These are phyloP conservation scores for Fragaria ananassa DNA, from an alignment of 306 rosid species.

Conservation along the genomic window DNA sequence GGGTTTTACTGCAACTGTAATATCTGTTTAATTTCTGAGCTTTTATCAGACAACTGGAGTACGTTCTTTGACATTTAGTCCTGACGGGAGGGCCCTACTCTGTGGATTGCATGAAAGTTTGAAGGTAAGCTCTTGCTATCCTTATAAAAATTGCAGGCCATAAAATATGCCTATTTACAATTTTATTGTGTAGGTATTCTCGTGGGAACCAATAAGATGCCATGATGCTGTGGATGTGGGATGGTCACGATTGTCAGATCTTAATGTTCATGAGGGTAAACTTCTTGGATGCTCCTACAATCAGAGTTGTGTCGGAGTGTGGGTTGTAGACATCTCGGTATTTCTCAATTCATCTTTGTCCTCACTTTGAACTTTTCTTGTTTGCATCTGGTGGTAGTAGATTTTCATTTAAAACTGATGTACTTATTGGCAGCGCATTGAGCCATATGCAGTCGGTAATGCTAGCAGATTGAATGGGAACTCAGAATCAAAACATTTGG, in stretches of 20 bases:
- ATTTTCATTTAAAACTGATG: constrained; percentile 24
- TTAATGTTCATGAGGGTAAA: constrained; percentile 95
- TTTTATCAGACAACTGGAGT: constrained; percentile 82
- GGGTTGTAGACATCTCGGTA: constrained; percentile 99
- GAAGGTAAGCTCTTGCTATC: constrained; percentile 52
- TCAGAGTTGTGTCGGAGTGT: constrained; percentile 98
- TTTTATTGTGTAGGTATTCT: constrained; percentile 59
- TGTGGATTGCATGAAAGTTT: constrained; percentile 98
- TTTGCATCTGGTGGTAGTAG: constrained; percentile 25
- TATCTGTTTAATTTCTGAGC: constrained; percentile 13
- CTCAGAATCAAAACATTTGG: constrained; percentile 65
- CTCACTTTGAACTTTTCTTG: constrained; percentile 9
- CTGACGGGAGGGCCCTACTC: constrained; percentile 94
- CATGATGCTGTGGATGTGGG: constrained; percentile 93
- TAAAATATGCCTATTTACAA: constrained; percentile 8
- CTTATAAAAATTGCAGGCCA: constrained; percentile 24
- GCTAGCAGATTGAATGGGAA: constrained; percentile 65
- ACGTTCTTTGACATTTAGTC: constrained; percentile 84
- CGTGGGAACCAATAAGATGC: constrained; percentile 95
- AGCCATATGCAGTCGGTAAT: constrained; percentile 69
- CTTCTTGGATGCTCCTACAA: constrained; percentile 98
- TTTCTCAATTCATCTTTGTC: constrained; percentile 15
- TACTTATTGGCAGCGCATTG: constrained; percentile 60
- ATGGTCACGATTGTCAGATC: constrained; percentile 96
- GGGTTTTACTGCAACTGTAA: neutral